Percentiles rank a stretch among this genome's conserved stretches.
Evolutionary conservation across 148 eudicot species (phyloP).

Genomic region (Agrostemma githago): DNA sequence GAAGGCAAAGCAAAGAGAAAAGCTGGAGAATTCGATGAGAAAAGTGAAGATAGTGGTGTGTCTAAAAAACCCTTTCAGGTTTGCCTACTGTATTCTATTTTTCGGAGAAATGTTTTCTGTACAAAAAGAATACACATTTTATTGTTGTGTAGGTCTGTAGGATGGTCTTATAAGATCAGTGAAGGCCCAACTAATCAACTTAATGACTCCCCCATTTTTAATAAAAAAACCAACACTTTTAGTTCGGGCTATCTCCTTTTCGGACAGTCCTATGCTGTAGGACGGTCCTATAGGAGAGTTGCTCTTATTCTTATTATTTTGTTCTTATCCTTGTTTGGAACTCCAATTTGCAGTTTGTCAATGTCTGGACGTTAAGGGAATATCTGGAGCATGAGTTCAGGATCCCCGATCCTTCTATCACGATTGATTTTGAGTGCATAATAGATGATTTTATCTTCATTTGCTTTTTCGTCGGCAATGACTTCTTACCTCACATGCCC

Average conservation of each 20-base stretch:
- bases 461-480: conserved; percentile 98
- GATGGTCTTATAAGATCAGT: too few species aligned
- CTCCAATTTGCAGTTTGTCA: conserved; percentile 66
- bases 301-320: not conserved
- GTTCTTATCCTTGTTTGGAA: conserved; percentile 12
- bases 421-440: conserved; percentile 78
- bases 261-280: too few species aligned
- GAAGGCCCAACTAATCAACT: too few species aligned
- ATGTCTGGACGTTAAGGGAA: conserved; percentile 88
- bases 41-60: conserved; percentile 52
- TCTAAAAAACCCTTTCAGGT: conserved; percentile 91
- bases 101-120: not conserved
- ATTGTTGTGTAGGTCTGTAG: not conserved
- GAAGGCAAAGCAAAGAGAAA: conserved; percentile 94
- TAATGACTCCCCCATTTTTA: too few species aligned
- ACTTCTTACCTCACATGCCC: conserved; percentile 97
- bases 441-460: conserved; percentile 93
- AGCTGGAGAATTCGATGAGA: conserved; percentile 88
- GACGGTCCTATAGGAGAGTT: too few species aligned
- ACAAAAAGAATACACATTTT: not conserved
- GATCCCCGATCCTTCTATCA: conserved; percentile 58
- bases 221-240: too few species aligned
- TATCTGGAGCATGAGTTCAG: conserved; percentile 84
- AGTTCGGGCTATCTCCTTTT: too few species aligned
- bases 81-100: conserved; percentile 8